These are phyloP conservation scores for Penicillium subrubescens DNA, from an alignment of 495 filamentous ascomycete species.

Conservation along the genomic window DNA sequence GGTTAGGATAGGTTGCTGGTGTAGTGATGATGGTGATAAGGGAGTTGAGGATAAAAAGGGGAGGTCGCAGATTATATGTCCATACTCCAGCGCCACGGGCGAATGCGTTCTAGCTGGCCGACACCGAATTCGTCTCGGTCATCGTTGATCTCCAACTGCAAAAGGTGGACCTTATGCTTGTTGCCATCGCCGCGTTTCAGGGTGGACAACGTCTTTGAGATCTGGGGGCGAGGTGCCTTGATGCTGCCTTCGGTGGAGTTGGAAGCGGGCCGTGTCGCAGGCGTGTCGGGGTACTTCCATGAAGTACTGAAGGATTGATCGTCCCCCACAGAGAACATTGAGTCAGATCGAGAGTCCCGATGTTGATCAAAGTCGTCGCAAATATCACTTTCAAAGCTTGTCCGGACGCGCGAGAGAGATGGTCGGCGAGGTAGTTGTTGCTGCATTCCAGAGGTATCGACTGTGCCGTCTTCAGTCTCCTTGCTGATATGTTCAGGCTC, in stretches of 20 bases:
- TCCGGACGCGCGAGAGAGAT: constrained; percentile 25
- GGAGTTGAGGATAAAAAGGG: neutral
- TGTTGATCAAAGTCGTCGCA: constrained; percentile 34
- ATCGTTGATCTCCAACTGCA: constrained; percentile 49
- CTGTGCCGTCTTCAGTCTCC: constrained; percentile 8
- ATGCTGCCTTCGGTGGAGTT: constrained; percentile 40
- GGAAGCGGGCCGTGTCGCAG: constrained; percentile 42
- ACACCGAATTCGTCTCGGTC: constrained; percentile 37
- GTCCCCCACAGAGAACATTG: constrained; percentile 36
- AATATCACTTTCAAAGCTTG: constrained; percentile 19
- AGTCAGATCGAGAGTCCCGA: constrained; percentile 38
- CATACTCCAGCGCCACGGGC: constrained; percentile 53
- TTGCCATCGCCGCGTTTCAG: constrained; percentile 32
- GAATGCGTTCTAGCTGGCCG: constrained; percentile 44
- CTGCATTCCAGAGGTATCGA: constrained; percentile 13
- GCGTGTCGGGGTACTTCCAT: constrained; percentile 44
- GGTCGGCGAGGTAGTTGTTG: constrained; percentile 24
- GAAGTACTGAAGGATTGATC: constrained; percentile 34
- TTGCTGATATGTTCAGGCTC: constrained; percentile 9
- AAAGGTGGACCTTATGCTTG: constrained; percentile 40
- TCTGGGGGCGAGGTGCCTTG: constrained; percentile 30
- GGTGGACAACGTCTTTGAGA: constrained; percentile 41
- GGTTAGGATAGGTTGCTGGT: neutral
- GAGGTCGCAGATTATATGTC: constrained; percentile 35
- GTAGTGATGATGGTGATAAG: neutral